phyloP scores from a whole-genome alignment of 1,139 yeast genomes.

The Hanseniaspora gamundiae region DNA sequence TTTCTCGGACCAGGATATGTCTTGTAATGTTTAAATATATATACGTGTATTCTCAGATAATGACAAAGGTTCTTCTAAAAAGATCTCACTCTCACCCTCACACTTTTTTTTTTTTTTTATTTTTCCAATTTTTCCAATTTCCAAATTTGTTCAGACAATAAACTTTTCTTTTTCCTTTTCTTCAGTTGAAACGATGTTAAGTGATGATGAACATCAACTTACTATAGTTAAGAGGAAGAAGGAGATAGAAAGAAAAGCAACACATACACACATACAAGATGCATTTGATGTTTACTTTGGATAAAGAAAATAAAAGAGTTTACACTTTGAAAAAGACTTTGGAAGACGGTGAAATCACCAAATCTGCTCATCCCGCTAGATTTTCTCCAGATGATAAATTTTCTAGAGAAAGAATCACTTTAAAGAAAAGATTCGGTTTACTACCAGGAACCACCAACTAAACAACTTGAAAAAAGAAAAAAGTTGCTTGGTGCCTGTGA shows the following conservation, averaged over 20 bases:
- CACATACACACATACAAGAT: constrained; percentile 28
- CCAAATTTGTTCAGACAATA: neutral
- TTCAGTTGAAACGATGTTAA: neutral
- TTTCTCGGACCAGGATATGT: neutral
- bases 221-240: neutral
- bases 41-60: no score
- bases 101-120: neutral
- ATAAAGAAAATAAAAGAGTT: constrained; percentile 87
- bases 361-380: constrained; percentile 98
- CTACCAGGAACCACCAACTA: constrained; percentile 62
- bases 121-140: no score
- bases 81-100: no score
- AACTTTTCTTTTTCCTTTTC: neutral
- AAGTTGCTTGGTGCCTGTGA: no score
- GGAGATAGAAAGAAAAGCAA: neutral
- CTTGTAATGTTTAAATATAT: no score
- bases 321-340: constrained; percentile 83
- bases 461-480: no score
- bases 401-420: constrained; percentile 96
- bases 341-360: constrained; percentile 84
- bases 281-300: constrained; percentile 98
- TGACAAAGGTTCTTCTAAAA: no score
- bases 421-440: constrained; percentile 86
- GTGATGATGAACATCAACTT: neutral
- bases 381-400: constrained; percentile 99